These are phyloP conservation scores for Diaporthe eres DNA, from an alignment of 2,329 filamentous ascomycete species.

Conservation along the genomic window DNA sequence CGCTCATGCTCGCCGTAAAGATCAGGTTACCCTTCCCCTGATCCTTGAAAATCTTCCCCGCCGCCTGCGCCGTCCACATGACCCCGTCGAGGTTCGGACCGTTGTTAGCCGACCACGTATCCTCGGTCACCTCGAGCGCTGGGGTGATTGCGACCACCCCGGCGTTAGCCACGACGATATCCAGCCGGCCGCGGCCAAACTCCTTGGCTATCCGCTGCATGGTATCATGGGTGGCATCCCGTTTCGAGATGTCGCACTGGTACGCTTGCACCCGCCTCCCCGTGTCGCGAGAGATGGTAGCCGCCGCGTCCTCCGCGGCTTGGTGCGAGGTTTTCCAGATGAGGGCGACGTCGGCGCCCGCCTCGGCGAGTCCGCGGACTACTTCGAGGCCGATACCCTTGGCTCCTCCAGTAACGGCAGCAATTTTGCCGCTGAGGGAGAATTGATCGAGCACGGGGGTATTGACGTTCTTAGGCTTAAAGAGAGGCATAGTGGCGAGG, in stretches of 20 bases:
- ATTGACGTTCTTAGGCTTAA: conserved; percentile 37
- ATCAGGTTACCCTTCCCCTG: conserved; percentile 48
- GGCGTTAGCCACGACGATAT: conserved; percentile 50
- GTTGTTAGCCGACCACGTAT: conserved; percentile 47
- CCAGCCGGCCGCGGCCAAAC: conserved; percentile 43
- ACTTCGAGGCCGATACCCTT: conserved; percentile 50
- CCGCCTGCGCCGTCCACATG: conserved; percentile 47
- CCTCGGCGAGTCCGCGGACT: conserved; percentile 37
- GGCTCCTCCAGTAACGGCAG: conserved; percentile 62
- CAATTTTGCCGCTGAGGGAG: conserved; percentile 60
- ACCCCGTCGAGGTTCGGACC: conserved; percentile 49
- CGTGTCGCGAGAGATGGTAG: conserved; percentile 24
- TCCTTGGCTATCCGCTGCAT: conserved; percentile 23
- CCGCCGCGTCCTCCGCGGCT: conserved; percentile 19
- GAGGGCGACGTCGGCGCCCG: conserved; percentile 39
- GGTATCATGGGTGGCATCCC: neutral
- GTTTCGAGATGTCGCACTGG: neutral
- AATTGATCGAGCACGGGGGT: conserved; percentile 51
- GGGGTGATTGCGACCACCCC: conserved; percentile 46
- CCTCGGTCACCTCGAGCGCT: conserved; percentile 48
- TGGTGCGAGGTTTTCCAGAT: conserved; percentile 16
- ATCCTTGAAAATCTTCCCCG: conserved; percentile 47
- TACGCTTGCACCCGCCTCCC: conserved; percentile 18
- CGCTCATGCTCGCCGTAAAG: conserved; percentile 46
- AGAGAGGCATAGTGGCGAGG: conserved; percentile 51